Percentiles rank a stretch among this genome's conserved stretches.
Conservation (phyloP, 179 eudicot genomes). For the Silene coronaria region DNA sequence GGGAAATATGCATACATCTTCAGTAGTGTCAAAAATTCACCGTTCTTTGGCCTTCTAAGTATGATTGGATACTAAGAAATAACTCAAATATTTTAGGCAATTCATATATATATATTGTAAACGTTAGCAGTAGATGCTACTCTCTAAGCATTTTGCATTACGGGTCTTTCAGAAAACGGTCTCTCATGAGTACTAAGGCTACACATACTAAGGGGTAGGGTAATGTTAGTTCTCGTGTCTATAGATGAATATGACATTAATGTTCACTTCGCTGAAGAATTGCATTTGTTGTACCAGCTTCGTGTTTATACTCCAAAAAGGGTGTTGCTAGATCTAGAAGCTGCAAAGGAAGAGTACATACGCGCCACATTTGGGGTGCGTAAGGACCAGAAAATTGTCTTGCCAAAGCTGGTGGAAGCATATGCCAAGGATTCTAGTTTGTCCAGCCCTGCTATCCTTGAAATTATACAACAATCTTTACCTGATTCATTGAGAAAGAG, state of each 20-base stretch:
- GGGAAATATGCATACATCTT: background rate
- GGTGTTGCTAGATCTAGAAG: constrained; percentile 61
- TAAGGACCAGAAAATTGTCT: constrained; percentile 62
- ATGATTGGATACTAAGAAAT: no score
- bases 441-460: constrained; percentile 48
- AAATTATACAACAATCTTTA: constrained; percentile 70
- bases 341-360: constrained; percentile 77
- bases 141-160: no score
- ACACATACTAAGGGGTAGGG: no score
- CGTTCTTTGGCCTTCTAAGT: no score
- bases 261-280: background rate
- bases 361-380: constrained; percentile 77
- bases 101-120: no score
- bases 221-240: no score
- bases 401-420: constrained; percentile 71
- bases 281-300: constrained; percentile 32
- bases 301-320: constrained; percentile 74
- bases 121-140: no score
- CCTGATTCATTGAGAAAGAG: constrained; percentile 66
- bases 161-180: no score
- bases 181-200: no score
- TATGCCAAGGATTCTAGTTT: constrained; percentile 71
- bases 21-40: no score
- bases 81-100: background rate
- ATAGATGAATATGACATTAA: background rate